Evolutionary conservation across 1,284 basidiomycete species (phyloP).

Genomic region (Cryptococcus sp.): DNA sequence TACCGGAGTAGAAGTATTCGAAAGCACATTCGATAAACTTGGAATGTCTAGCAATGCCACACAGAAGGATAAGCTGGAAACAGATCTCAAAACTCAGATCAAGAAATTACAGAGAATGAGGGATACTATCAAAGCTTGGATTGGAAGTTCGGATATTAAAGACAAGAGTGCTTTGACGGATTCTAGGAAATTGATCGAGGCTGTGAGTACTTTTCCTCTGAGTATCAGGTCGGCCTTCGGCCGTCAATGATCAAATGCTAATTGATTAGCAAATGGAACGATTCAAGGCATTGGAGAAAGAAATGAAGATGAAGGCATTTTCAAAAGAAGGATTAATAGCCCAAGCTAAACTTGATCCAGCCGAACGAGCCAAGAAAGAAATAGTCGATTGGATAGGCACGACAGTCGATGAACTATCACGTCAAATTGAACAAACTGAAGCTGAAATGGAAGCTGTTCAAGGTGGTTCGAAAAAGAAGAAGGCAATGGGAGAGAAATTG

Average conservation of each 20-base stretch:
- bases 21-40: constrained; percentile 95
- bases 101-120: constrained; percentile 97
- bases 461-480: constrained; percentile 64
- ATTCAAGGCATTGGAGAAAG: constrained; percentile 99
- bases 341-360: constrained; percentile 90
- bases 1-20: constrained; percentile 91
- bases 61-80: constrained; percentile 94
- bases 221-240: too few relatives aligned
- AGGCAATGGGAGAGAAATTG: constrained; percentile 65
- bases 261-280: constrained; percentile 95
- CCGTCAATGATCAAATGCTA: not conserved
- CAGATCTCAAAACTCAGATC: constrained; percentile 94
- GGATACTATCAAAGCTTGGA: constrained; percentile 99
- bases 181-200: constrained; percentile 93
- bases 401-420: constrained; percentile 84
- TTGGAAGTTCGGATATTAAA: constrained; percentile 97
- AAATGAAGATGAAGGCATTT: constrained; percentile 99
- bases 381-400: constrained; percentile 78
- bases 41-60: constrained; percentile 80
- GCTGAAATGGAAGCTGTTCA: constrained; percentile 85
- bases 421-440: constrained; percentile 91
- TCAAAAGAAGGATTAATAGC: constrained; percentile 98
- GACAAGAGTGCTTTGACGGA: constrained; percentile 93
- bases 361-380: constrained; percentile 93
- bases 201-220: constrained; percentile 59